Evolutionary conservation across 331 rosid species (phyloP).

Genomic region (Malus hybrid): DNA sequence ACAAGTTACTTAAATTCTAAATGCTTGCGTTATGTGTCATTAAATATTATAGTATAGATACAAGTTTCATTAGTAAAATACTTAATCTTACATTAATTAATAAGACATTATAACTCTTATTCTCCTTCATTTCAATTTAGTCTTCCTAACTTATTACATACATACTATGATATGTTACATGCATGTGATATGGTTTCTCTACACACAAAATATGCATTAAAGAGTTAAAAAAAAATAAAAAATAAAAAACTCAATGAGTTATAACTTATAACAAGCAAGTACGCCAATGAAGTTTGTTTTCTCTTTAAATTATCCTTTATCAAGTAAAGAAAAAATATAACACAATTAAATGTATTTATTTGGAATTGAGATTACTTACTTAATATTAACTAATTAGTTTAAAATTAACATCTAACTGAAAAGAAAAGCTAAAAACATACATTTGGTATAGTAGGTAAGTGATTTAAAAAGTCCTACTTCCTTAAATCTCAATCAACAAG

Average conservation of each 20-base stretch:
- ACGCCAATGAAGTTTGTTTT: not conserved
- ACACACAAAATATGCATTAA: no score
- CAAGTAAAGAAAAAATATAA: not conserved
- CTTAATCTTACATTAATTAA: not conserved
- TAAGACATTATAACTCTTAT: not conserved
- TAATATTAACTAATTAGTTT: not conserved
- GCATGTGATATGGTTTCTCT: not conserved
- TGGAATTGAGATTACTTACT: not conserved
- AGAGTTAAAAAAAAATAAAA: no score
- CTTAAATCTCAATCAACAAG: conserved; percentile 15
- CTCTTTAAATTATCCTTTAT: not conserved
- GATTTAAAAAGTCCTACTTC: conserved; percentile 4
- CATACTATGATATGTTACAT: not conserved
- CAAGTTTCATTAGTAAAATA: not conserved
- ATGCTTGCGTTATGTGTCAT: not conserved
- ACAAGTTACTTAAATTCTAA: no score
- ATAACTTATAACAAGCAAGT: no score
- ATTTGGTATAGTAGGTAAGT: not conserved
- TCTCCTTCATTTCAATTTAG: not conserved
- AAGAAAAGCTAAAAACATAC: not conserved
- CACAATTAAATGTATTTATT: not conserved
- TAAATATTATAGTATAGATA: not conserved
- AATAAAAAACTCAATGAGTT: not conserved
- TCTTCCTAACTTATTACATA: not conserved
- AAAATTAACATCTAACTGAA: not conserved